These are phyloP conservation scores for Jasminum sambac DNA, from an alignment of 257 asterid species.

Conservation along the genomic window DNA sequence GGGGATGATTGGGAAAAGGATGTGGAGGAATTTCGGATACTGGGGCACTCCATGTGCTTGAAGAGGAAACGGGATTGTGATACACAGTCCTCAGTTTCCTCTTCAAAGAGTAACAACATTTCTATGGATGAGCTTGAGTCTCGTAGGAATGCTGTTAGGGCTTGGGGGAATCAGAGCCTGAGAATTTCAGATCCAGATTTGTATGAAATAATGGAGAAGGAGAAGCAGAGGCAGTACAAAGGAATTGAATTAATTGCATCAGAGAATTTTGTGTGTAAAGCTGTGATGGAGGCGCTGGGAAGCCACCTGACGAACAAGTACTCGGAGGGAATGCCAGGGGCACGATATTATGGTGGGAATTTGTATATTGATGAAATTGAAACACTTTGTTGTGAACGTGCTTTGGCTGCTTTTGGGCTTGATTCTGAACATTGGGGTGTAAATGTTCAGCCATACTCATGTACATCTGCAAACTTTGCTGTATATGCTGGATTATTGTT, in stretches of 20 bases:
- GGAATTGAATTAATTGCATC: constrained; percentile 91
- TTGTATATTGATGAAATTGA: constrained; percentile 85
- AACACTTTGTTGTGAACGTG: constrained; percentile 65
- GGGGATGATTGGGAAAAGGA: constrained; percentile 47
- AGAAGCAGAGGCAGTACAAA: constrained; percentile 72
- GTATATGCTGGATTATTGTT: constrained; percentile 74
- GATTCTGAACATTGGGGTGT: constrained; percentile 84
- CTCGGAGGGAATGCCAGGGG: constrained; percentile 86
- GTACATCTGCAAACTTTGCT: constrained; percentile 88
- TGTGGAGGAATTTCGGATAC: constrained; percentile 56
- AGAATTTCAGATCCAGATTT: constrained; percentile 62
- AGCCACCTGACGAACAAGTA: constrained; percentile 86
- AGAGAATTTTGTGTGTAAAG: constrained; percentile 82
- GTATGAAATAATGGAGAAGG: constrained; percentile 73
- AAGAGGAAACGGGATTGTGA: constrained; percentile 65
- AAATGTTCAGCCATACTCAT: constrained; percentile 85
- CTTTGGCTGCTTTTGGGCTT: constrained; percentile 70
- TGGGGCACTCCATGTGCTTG: constrained; percentile 71
- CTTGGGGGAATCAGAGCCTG: constrained; percentile 87
- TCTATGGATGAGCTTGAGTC: constrained; percentile 46
- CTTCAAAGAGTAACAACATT: constrained; percentile 38
- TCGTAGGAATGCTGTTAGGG: constrained; percentile 51
- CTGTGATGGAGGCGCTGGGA: constrained; percentile 83
- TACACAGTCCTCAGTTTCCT: constrained; percentile 37
- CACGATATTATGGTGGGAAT: constrained; percentile 80